Evolutionary conservation across 257 asterid genomes (phyloP).

Genomic region (Primulina huaijiensis): DNA sequence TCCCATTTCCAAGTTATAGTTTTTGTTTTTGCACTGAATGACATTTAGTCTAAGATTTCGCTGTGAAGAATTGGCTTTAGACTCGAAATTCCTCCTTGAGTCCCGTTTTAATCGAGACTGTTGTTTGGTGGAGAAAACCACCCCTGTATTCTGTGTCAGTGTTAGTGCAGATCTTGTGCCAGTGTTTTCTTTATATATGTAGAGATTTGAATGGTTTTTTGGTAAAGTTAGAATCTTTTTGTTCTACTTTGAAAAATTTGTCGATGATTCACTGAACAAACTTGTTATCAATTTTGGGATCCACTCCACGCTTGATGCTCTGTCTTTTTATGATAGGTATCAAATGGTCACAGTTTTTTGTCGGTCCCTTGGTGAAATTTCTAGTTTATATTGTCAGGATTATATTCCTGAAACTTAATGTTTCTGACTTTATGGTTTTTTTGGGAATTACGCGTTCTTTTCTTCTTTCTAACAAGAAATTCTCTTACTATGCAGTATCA

Average conservation of each 20-base stretch:
- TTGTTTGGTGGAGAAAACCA: neutral
- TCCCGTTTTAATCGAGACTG: neutral
- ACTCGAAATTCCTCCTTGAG: neutral
- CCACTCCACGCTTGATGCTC: conserved; percentile 4
- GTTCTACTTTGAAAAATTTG: neutral
- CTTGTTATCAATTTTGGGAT: neutral
- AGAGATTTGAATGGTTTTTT: neutral
- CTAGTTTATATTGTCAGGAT: neutral
- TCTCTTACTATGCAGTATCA: conserved; percentile 28
- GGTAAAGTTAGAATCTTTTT: neutral
- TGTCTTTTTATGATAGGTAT: conserved; percentile 1
- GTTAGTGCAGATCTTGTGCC: neutral
- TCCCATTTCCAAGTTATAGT: neutral
- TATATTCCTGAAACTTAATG: neutral
- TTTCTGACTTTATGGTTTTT: neutral
- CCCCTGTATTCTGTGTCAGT: neutral
- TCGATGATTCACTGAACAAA: neutral
- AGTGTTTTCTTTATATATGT: neutral
- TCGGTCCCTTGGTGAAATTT: neutral
- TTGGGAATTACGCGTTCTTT: neutral
- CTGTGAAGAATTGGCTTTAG: neutral
- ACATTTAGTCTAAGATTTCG: neutral
- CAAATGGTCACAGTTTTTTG: conserved; percentile 7
- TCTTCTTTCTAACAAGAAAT: neutral
- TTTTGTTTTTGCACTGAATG: neutral